These are phyloP conservation scores for Cyberlindnera americana DNA, from an alignment of 805 yeast genomes.

Conservation along the genomic window DNA sequence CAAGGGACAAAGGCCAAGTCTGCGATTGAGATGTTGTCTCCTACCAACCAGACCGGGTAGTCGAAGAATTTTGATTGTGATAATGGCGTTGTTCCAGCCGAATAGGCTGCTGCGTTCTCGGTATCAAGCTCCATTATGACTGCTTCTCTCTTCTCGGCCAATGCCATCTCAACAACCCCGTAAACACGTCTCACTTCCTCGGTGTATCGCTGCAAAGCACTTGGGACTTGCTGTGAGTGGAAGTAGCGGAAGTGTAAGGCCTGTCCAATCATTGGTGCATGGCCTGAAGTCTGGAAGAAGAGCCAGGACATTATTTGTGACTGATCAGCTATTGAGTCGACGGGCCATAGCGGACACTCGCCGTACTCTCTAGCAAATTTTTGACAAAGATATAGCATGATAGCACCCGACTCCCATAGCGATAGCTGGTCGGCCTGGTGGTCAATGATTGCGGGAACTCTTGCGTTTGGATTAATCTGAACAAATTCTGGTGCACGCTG, in stretches of 20 bases:
- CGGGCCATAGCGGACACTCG: conserved; percentile 79
- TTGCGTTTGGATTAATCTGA: conserved; percentile 90
- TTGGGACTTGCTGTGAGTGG: conserved; percentile 79
- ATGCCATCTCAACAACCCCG: conserved; percentile 91
- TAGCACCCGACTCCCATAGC: conserved; percentile 95
- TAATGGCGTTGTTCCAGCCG: conserved; percentile 84
- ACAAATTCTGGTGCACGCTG: conserved; percentile 93
- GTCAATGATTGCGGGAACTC: conserved; percentile 93
- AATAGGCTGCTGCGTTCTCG: conserved; percentile 83
- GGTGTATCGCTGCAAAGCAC: conserved; percentile 86
- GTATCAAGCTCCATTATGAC: conserved; percentile 83
- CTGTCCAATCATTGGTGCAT: conserved; percentile 98
- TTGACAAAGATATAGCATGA: conserved; percentile 75
- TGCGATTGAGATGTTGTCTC: conserved; percentile 79
- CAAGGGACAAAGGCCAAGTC: conserved; percentile 93
- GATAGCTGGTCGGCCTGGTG: conserved; percentile 77
- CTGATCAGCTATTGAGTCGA: conserved; percentile 65
- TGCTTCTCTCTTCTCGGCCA: conserved; percentile 90
- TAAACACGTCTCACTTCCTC: conserved; percentile 92
- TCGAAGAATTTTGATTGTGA: conserved; percentile 84
- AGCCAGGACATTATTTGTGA: conserved; percentile 85
- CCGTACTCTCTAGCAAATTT: conserved; percentile 58
- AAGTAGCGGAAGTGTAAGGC: conserved; percentile 91
- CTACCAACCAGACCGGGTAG: conserved; percentile 93
- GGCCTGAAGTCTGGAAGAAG: conserved; percentile 94